Evolutionary conservation across 257 asterid species (phyloP).

Genomic region (Capsicum chinense): DNA sequence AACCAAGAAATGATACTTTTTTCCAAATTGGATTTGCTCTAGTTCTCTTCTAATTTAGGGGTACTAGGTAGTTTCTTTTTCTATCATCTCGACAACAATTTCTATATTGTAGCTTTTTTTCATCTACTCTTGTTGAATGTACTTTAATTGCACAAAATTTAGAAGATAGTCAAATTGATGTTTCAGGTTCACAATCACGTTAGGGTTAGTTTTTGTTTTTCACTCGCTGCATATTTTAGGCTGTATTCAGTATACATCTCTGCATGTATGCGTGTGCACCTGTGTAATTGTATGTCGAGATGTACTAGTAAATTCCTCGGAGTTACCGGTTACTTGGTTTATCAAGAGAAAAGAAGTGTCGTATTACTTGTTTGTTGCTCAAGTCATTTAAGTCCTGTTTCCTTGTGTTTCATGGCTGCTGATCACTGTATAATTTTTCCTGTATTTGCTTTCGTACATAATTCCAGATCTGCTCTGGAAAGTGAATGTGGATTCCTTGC

Average conservation of each 20-base stretch:
- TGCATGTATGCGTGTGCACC: background rate
- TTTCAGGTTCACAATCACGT: slow-evolving; percentile 5
- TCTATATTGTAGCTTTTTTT: background rate
- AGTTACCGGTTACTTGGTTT: background rate
- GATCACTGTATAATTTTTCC: background rate
- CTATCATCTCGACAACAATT: slow-evolving; percentile 12
- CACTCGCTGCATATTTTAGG: background rate
- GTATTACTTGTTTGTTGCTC: background rate
- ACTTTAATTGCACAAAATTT: slow-evolving; percentile 1
- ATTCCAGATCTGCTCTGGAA: slow-evolving; percentile 88
- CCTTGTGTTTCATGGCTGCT: background rate
- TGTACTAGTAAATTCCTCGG: background rate
- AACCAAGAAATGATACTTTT: slow-evolving; percentile 16
- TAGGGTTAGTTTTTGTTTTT: slow-evolving; percentile 5
- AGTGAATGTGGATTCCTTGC: slow-evolving; percentile 97
- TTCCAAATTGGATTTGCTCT: slow-evolving; percentile 5
- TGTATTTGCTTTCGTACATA: background rate
- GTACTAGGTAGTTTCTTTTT: background rate
- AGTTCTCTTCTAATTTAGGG: slow-evolving; percentile 10
- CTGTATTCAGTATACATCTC: background rate
- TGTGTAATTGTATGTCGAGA: background rate
- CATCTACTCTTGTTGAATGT: background rate
- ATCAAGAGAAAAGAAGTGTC: slow-evolving; percentile 5
- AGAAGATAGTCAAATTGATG: background rate
- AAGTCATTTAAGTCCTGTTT: background rate